Base-by-base conservation (phyloP, 805 yeast genomes). In the Naumovozyma castellii region DNA sequence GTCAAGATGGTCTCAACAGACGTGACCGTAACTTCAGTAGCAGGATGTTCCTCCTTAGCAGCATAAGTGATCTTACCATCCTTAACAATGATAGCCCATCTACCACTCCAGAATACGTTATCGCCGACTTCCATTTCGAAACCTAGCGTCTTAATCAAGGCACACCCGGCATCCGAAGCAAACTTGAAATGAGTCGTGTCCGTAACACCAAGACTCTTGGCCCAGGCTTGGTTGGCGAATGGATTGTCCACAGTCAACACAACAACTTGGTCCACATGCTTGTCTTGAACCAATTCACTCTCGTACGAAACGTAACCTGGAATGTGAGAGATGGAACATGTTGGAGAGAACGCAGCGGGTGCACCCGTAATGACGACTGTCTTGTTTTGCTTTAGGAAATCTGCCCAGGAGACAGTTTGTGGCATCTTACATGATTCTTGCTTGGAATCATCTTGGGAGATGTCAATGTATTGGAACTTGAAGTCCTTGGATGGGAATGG, bases 311-410 rank as follows among this genome's bases (percentile, higher is more conserved):
- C 59, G 66, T 65, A 80, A 18, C 78, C 84, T 41, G 90, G 90
- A 44, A 82, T 71, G 62, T 82, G 92, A 51, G 73, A 68, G 37
- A 71, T 75, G 36, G 83, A 71, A 62, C 92, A 83, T 5, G 90
- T 76, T 41, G 90, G 94, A 19, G 94, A 83, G 70, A 83, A 84
- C 9, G 94, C 92, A 46, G 88, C 94, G 45, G 94, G 92, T 27
- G 84, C 87, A 43, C 82, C 71, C 25, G 85, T 84, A 50, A 84
- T 66, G 33, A 83, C 76, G 25, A 80, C 75, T 51, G 70, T 76
- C 67, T 76, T 75, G 54, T 55, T 46, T 18, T 53, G 54, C n/a
- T 47, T 46, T 4, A 50, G 41, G 35, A 61, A 59, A 34, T 54
- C 49, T 22, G 48, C 37, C 48, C 62, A 54, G 10, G 51, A 44